phyloP scores from a whole-genome alignment of 148 eudicot species.

The Gaultheria prostrata region DNA sequence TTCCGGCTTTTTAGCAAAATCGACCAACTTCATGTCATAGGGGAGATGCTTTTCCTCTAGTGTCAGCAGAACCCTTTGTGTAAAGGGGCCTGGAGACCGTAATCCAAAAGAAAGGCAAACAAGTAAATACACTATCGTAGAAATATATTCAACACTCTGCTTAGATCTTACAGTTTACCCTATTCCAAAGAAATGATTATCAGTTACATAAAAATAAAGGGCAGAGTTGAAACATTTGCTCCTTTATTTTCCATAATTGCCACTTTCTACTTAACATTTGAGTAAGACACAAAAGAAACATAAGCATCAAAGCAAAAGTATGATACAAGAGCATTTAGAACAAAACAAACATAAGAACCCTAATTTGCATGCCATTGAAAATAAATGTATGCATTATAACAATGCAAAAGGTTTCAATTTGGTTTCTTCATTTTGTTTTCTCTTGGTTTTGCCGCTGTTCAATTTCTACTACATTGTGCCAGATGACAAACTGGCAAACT shows the following conservation, averaged over 20 bases:
- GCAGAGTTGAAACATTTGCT: neutral
- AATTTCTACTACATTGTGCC: neutral
- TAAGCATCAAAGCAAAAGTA: neutral
- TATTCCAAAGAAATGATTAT: neutral
- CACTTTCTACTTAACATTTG: neutral
- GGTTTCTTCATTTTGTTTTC: neutral
- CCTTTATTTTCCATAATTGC: neutral
- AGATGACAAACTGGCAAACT: neutral
- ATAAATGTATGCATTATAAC: neutral
- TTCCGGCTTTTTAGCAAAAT: slow-evolving; percentile 73
- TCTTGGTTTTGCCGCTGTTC: neutral
- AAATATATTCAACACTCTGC: neutral
- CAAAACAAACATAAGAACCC: neutral
- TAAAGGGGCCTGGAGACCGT: slow-evolving; percentile 68
- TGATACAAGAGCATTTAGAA: neutral
- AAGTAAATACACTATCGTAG: slow-evolving; percentile 3
- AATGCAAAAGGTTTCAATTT: neutral
- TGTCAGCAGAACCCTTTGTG: slow-evolving; percentile 81
- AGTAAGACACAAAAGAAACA: neutral
- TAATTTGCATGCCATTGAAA: neutral
- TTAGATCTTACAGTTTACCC: neutral
- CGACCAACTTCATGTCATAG: slow-evolving; percentile 75
- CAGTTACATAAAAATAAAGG: neutral
- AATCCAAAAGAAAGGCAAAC: neutral
- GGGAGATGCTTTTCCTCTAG: slow-evolving; percentile 88